phyloP scores from a whole-genome alignment of 2,329 filamentous ascomycete species.

The Lecanoromycetidae sp. region DNA sequence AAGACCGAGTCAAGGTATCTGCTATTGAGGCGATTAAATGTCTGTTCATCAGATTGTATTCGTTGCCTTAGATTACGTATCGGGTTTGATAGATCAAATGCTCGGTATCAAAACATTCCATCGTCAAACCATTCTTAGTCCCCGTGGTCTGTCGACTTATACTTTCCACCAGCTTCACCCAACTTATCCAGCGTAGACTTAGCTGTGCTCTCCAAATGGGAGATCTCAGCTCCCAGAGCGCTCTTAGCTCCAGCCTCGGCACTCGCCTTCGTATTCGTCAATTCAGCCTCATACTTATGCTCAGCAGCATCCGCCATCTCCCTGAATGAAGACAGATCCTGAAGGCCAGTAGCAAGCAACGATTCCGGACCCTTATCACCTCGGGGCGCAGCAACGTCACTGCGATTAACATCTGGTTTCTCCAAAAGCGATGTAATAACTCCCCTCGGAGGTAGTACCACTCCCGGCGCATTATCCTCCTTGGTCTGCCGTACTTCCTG shows the following conservation, averaged over 20 bases:
- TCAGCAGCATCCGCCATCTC: background rate
- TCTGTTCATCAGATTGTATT: no score
- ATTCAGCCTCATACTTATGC: background rate
- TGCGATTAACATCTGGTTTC: slow-evolving; percentile 12
- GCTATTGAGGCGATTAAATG: no score
- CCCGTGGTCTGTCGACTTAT: background rate
- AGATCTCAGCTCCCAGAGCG: slow-evolving; percentile 1
- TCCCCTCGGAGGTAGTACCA: slow-evolving; percentile 12
- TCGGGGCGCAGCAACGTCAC: slow-evolving; percentile 7
- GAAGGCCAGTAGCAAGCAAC: slow-evolving; percentile 5
- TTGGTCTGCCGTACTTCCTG: slow-evolving; percentile 32
- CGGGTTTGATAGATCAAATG: no score
- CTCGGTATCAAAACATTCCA: background rate
- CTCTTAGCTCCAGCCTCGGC: background rate
- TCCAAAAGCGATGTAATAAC: slow-evolving; percentile 8
- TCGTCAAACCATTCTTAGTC: background rate
- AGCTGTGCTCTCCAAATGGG: background rate
- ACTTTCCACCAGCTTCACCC: background rate
- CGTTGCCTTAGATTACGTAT: no score
- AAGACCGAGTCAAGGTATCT: no score
- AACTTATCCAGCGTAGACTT: background rate
- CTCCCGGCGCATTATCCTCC: slow-evolving; percentile 33
- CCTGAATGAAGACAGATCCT: slow-evolving; percentile 9
- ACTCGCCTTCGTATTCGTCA: background rate
- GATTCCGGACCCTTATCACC: slow-evolving; percentile 4